These are phyloP conservation scores for Osmanthus fragrans DNA, from an alignment of 257 asterid species.

Conservation along the genomic window DNA sequence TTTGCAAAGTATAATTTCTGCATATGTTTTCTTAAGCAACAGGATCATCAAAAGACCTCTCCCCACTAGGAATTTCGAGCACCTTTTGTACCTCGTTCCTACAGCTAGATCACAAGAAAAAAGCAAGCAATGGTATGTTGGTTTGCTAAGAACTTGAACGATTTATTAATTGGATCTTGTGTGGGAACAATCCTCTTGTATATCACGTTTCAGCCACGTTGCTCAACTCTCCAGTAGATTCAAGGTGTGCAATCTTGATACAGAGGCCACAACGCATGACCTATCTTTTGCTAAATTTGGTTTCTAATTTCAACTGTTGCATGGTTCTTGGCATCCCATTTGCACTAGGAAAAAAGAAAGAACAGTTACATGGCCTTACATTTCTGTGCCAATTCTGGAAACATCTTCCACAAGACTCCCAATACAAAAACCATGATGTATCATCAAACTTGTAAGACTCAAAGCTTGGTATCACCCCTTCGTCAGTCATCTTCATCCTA, in stretches of 20 bases:
- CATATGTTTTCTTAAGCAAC: not conserved
- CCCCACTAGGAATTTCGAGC: too few species aligned
- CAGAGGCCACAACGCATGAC: not conserved
- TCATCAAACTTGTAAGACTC: conserved; percentile 60
- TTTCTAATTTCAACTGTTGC: too few species aligned
- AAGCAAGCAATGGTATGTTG: not conserved
- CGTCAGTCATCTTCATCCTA: conserved; percentile 49
- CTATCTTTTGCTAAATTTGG: not conserved
- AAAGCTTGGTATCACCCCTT: conserved; percentile 62
- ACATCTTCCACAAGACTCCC: conserved; percentile 32
- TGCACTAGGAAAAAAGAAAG: too few species aligned
- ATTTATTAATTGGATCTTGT: too few species aligned
- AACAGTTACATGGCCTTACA: too few species aligned
- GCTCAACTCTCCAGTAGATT: not conserved
- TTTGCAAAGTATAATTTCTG: not conserved
- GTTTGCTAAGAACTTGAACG: too few species aligned
- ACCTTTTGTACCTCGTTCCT: too few species aligned
- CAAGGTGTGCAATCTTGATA: not conserved
- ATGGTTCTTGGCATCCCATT: not conserved
- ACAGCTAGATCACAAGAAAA: not conserved
- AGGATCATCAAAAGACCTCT: too few species aligned
- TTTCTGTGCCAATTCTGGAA: not conserved
- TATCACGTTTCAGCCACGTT: not conserved
- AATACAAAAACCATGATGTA: conserved; percentile 59
- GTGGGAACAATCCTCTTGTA: not conserved